Base-by-base conservation (phyloP, 352 stramenopile genomes). In the Aphanomyces astaci region DNA sequence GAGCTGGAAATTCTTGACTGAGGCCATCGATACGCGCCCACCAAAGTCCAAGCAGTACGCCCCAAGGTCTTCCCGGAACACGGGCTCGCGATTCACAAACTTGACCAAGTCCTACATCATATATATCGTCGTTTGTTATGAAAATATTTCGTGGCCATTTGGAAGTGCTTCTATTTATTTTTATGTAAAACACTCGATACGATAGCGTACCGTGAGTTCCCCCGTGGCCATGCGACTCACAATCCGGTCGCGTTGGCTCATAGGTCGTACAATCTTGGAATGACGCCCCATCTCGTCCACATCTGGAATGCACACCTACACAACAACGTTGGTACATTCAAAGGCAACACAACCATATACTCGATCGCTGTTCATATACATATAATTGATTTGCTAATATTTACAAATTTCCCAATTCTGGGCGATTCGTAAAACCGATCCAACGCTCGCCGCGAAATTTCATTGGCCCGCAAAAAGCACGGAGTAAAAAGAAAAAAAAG, bases 1-100 rank as follows among this genome's bases (percentile, higher is more conserved):
- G 15, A 96, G 73, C 78, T 95, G 86, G 71, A 96, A 93, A 70
- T 96, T 95, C 71, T 96, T 95, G 2, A 92, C 84, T 36, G 82
- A 92, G 24, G 87, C 87, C 74, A 89, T 88, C 11, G 85, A 87
- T 32, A 92, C 86, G 15, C 87, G 82, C 4, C 87, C 87, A 32
- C 86, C 85, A 75, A 95, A 95, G 73, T 96, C 86, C 25, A 96
- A 56, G 45, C 82, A 92, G 75, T 96, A 96, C 7, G 86, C 86
- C 27, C 86, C 86, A 1, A 94, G 71, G 51, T 94, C 86, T 62
- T 95, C 84, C 31, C 87, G 83, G 63, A 94, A 94, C 19, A 91
- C 82, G 13, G 88, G 88, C 45, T 92, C 84, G 39, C 86, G 83
- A 69, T 96, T 94, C 19, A 85, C 86, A 63, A 95, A 94, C 64